Evolutionary conservation across 257 asterid genomes (phyloP), one percentile per base, ranked within the genome.

Genomic region (Nicotiana attenuata): DNA sequence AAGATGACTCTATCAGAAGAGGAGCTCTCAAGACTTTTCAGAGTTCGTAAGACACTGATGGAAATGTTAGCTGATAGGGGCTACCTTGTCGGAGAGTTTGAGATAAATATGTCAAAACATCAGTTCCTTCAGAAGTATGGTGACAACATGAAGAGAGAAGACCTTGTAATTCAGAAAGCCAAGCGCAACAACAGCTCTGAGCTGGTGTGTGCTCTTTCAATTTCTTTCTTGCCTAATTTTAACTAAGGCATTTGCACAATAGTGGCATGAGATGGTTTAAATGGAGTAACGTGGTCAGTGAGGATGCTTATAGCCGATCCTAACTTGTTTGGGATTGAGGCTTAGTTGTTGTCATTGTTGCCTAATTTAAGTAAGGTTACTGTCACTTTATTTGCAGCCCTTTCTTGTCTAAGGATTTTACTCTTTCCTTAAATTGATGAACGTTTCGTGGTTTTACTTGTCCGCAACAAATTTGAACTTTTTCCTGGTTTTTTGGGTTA

Each of bases 101-200:
- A 88, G 79, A 69, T 88, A 31, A 81, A 84, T 52, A 84, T 88
- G 89, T 6, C 73, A 4, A 84, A 67, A 41, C 14, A 22, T 2
- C 84, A 82, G 53, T 88, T 88, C 52, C 16, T 82, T 4, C 78
- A n/a, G 14, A 88, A 88, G 89, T 88, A 87, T 64, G 96, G 98
- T 4, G 98, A 95, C 55, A 92, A 87, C 66, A 90, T 92, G 95
- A 93, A 95, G 90, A 89, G 98, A 76, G 98, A 95, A 81, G 98
- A 93, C 84, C 95, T 93, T 6, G 87, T 87, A 80, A 59, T 95
- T 24, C 84, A 81, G 31, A 95, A 93, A 84, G 56, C 83, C 63
- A 41, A 87, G 88, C 92, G 96, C 76, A 84, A 50, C 45, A 86
- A 83, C 85, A 85, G 80, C 87, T 86, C 94, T 52, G 92, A 89